Evolutionary conservation across 2,329 filamentous ascomycete genomes (phyloP).

Genomic region (Claviceps capensis): DNA sequence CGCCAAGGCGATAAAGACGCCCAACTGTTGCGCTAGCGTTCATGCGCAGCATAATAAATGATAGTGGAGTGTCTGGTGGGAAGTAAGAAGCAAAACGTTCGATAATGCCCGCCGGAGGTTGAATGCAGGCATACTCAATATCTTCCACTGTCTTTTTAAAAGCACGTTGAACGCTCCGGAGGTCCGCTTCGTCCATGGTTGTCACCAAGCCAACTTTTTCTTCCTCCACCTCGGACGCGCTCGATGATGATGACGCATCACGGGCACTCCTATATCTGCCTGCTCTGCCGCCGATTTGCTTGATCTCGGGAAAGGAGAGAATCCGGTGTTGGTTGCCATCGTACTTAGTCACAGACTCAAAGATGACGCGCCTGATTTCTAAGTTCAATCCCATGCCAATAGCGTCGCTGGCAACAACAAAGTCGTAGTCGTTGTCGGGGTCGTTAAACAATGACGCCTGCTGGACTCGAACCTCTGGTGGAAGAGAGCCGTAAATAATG

Average conservation of each 20-base stretch:
- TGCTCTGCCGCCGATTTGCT: slow-evolving; percentile 88
- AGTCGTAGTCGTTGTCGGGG: slow-evolving; percentile 89
- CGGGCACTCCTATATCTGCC: slow-evolving; percentile 66
- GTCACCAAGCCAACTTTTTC: slow-evolving; percentile 62
- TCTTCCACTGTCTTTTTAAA: slow-evolving; percentile 52
- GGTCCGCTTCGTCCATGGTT: slow-evolving; percentile 58
- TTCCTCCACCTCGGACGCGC: slow-evolving; percentile 12
- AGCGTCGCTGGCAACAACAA: slow-evolving; percentile 83
- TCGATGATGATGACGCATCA: slow-evolving; percentile 8
- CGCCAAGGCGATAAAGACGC: slow-evolving; percentile 51
- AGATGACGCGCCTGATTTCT: slow-evolving; percentile 80
- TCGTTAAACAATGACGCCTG: slow-evolving; percentile 93
- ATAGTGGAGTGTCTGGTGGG: slow-evolving; percentile 65
- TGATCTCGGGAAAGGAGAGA: slow-evolving; percentile 65
- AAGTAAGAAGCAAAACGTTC: slow-evolving; percentile 73
- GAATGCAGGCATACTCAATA: slow-evolving; percentile 57
- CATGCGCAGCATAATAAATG: slow-evolving; percentile 66
- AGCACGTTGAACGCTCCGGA: slow-evolving; percentile 44
- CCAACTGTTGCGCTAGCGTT: slow-evolving; percentile 53
- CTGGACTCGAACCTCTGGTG: slow-evolving; percentile 81
- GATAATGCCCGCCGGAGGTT: slow-evolving; percentile 56
- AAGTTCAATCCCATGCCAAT: slow-evolving; percentile 96
- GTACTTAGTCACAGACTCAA: slow-evolving; percentile 65
- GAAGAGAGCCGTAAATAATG: slow-evolving; percentile 82
- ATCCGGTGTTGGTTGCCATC: slow-evolving; percentile 43